These are phyloP conservation scores for Yarrowia phangngaensis DNA, from an alignment of 805 yeast genomes.

Conservation along the genomic window DNA sequence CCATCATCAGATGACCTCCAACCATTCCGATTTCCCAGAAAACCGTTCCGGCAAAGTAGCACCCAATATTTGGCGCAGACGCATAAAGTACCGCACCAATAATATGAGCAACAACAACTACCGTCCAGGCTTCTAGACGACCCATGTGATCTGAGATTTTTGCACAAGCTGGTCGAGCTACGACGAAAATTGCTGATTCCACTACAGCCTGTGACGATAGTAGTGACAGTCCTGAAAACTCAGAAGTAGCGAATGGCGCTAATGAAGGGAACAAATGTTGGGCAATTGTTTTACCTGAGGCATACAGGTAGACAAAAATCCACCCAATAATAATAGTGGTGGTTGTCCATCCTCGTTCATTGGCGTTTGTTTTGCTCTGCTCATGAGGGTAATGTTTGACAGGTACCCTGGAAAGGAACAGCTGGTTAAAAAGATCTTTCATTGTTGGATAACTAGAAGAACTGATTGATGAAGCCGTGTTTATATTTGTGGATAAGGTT, in stretches of 20 bases:
- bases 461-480: too few relatives aligned
- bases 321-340: conserved; percentile 16
- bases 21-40: conserved; percentile 25
- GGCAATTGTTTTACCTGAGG: conserved; percentile 17
- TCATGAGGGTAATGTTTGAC: conserved; percentile 17
- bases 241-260: conserved; percentile 17
- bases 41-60: conserved; percentile 20
- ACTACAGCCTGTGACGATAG: conserved; percentile 22
- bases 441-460: too few relatives aligned
- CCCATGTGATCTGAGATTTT: conserved; percentile 19
- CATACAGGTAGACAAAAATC: conserved; percentile 19
- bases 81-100: conserved; percentile 21
- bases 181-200: conserved; percentile 21
- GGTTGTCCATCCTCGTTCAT: conserved; percentile 24
- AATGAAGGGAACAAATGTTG: conserved; percentile 22
- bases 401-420: neutral
- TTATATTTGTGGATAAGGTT: too few relatives aligned
- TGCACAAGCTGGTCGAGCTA: conserved; percentile 18
- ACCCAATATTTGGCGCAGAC: conserved; percentile 14
- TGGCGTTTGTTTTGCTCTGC: conserved; percentile 20
- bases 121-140: conserved; percentile 11
- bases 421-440: too few relatives aligned
- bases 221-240: conserved; percentile 16
- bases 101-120: conserved; percentile 13
- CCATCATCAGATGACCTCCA: conserved; percentile 24